phyloP scores from a whole-genome alignment of 805 yeast species.

The Kurtzmaniella fragi region DNA sequence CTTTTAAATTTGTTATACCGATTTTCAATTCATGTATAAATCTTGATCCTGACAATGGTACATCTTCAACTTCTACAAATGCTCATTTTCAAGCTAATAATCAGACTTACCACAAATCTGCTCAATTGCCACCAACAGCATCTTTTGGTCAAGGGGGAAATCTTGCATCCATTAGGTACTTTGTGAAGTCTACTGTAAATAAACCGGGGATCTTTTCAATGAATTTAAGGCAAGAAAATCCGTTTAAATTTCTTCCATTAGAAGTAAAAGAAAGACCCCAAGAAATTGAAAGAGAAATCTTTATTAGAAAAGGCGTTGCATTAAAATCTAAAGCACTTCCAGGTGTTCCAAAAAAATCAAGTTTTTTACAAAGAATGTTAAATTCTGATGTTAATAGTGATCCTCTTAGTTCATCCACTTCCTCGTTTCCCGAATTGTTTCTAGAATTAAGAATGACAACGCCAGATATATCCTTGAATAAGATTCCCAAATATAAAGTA shows the following conservation, averaged over 20 bases:
- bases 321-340: conserved; percentile 18
- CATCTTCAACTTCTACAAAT: background rate
- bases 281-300: conserved; percentile 37
- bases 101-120: conserved; percentile 19
- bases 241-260: conserved; percentile 51
- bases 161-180: conserved; percentile 44
- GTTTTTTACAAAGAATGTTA: conserved; percentile 25
- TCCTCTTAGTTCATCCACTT: background rate
- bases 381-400: conserved; percentile 10
- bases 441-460: too few species aligned
- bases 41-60: conserved; percentile 4
- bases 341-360: conserved; percentile 13
- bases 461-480: too few species aligned
- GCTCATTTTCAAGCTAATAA: background rate
- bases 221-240: conserved; percentile 43
- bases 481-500: too few species aligned
- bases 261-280: conserved; percentile 16
- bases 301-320: conserved; percentile 37
- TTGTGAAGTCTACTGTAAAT: conserved; percentile 57
- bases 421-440: background rate
- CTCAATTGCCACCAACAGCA: conserved; percentile 32
- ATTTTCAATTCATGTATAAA: conserved; percentile 36
- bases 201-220: conserved; percentile 43
- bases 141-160: conserved; percentile 17
- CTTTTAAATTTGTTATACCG: conserved; percentile 45